These are phyloP conservation scores for Irpex sp. DNA, from an alignment of 1,284 basidiomycete species.

Conservation along the genomic window DNA sequence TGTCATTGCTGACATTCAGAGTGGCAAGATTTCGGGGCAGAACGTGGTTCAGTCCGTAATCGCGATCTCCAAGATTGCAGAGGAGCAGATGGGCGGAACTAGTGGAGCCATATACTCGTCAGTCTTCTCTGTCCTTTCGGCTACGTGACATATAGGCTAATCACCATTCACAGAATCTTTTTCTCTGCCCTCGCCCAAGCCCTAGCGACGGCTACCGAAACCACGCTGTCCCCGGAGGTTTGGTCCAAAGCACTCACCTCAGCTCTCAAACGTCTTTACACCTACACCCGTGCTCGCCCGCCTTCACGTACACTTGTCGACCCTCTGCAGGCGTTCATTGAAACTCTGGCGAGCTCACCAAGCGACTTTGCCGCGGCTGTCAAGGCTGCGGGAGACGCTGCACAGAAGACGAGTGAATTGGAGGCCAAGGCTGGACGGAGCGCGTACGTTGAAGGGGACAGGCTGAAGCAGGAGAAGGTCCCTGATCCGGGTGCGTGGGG, in stretches of 20 bases:
- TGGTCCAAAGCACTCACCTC: constrained; percentile 63
- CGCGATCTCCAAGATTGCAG: constrained; percentile 70
- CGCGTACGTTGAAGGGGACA: constrained; percentile 80
- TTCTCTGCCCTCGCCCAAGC: constrained; percentile 84
- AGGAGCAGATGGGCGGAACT: constrained; percentile 91
- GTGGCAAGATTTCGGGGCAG: constrained; percentile 50
- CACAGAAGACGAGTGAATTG: constrained; percentile 70
- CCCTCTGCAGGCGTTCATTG: constrained; percentile 83
- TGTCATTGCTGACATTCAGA: constrained; percentile 47
- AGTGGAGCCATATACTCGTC: constrained; percentile 90
- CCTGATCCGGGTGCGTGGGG: constrained; percentile 93
- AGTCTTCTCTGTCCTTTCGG: constrained; percentile 21
- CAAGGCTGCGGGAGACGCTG: constrained; percentile 61
- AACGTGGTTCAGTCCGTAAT: constrained; percentile 68
- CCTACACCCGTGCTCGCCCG: constrained; percentile 85
- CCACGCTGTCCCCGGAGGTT: constrained; percentile 40
- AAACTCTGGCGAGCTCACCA: constrained; percentile 37
- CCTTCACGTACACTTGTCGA: constrained; percentile 92
- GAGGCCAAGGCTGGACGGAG: constrained; percentile 88
- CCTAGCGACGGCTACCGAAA: constrained; percentile 27
- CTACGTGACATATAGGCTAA: not conserved
- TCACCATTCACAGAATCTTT: constrained; percentile 65
- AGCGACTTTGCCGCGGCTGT: constrained; percentile 51
- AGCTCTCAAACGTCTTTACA: constrained; percentile 75
- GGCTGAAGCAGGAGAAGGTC: constrained; percentile 65